phyloP scores from a whole-genome alignment of 1,284 basidiomycete species.

The Mixia osmundae region DNA sequence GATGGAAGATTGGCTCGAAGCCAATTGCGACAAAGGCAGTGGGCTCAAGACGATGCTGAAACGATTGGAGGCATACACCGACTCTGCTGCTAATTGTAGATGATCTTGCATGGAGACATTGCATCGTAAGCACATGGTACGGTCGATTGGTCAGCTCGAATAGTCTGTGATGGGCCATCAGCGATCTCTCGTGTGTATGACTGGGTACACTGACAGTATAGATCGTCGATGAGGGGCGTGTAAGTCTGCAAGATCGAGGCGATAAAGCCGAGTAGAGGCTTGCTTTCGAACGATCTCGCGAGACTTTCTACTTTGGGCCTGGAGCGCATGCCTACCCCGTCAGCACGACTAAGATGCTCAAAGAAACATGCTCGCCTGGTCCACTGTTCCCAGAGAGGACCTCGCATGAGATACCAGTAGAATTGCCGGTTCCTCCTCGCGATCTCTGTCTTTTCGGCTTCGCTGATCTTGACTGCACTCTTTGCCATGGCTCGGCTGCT shows the following conservation, averaged over 20 bases:
- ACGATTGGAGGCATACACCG: slow-evolving; percentile 56
- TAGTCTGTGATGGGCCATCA: too few relatives aligned
- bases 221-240: slow-evolving; percentile 25
- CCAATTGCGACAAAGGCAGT: slow-evolving; percentile 43
- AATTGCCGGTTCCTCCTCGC: slow-evolving; percentile 20
- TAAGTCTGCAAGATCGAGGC: slow-evolving; percentile 23
- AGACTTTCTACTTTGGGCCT: slow-evolving; percentile 20
- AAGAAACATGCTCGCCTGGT: slow-evolving; percentile 16
- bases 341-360: neutral
- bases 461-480: slow-evolving; percentile 12
- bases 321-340: neutral
- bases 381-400: slow-evolving; percentile 24
- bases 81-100: too few relatives aligned
- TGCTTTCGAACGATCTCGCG: slow-evolving; percentile 17
- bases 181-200: too few relatives aligned
- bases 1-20: slow-evolving; percentile 66
- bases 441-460: slow-evolving; percentile 23
- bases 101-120: too few relatives aligned
- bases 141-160: too few relatives aligned
- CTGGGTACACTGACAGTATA: too few relatives aligned
- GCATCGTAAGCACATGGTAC: too few relatives aligned
- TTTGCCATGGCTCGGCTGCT: too few relatives aligned
- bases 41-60: slow-evolving; percentile 62
- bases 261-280: slow-evolving; percentile 21
- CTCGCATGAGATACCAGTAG: slow-evolving; percentile 25